Conservation (phyloP, 306 rosid species). For the Cicer cuneatum region DNA sequence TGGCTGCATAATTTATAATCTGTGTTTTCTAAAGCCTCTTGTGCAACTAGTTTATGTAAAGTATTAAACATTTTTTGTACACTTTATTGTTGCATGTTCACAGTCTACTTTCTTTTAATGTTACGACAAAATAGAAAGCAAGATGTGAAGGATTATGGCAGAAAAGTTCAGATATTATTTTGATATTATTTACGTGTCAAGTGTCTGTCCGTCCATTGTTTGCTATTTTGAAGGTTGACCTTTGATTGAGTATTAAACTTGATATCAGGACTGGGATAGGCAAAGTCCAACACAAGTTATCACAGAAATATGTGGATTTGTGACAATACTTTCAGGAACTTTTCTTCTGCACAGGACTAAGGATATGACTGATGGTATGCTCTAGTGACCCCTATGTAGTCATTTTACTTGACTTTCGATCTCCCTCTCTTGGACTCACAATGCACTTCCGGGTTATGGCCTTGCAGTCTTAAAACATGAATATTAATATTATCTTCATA, state of each 20-base stretch:
- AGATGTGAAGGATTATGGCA: slow-evolving; percentile 5
- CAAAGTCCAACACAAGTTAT: slow-evolving; percentile 99
- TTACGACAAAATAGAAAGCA: background rate
- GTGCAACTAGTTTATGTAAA: slow-evolving; percentile 19
- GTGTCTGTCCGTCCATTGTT: slow-evolving; percentile 9
- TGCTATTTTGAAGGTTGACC: slow-evolving; percentile 36
- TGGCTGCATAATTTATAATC: slow-evolving; percentile 24
- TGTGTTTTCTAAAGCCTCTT: slow-evolving; percentile 20
- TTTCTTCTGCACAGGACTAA: slow-evolving; percentile 99
- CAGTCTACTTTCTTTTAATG: slow-evolving; percentile 17
- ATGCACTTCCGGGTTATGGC: slow-evolving; percentile 9
- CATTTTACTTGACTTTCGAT: background rate
- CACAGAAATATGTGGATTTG: slow-evolving; percentile 98
- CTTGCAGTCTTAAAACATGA: slow-evolving; percentile 30
- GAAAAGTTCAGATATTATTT: slow-evolving; percentile 19
- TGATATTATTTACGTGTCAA: slow-evolving; percentile 30
- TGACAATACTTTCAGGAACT: slow-evolving; percentile 98
- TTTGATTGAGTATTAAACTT: slow-evolving; percentile 39
- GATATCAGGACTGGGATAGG: slow-evolving; percentile 97
- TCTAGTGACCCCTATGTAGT: slow-evolving; percentile 6
- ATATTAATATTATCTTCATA: slow-evolving; percentile 31
- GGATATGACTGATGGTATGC: slow-evolving; percentile 93
- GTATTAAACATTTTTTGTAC: slow-evolving; percentile 16
- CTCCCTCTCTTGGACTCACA: slow-evolving; percentile 1
- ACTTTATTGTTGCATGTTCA: background rate